These are phyloP conservation scores for Diutina sp. DNA, from an alignment of 1,139 yeast species.

Conservation along the genomic window DNA sequence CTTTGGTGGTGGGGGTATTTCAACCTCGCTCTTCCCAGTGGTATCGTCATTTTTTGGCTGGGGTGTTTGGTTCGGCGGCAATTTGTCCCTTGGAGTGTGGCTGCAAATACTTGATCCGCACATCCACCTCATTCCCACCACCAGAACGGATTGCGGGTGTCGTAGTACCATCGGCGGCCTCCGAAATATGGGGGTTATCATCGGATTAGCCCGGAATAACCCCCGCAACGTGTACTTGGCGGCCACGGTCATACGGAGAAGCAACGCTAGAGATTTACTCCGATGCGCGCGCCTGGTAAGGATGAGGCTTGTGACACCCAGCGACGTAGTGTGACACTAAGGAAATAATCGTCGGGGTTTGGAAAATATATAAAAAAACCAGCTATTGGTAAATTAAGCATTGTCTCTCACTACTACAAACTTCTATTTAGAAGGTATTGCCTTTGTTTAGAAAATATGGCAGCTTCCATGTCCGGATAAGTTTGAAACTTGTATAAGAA, in stretches of 20 bases:
- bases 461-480: too few species aligned
- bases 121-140: neutral
- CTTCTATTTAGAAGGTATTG: too few species aligned
- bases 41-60: neutral
- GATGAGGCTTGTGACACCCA: neutral
- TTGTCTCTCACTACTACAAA: too few species aligned
- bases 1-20: neutral
- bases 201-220: neutral
- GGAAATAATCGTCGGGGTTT: neutral
- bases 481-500: too few species aligned
- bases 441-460: too few species aligned
- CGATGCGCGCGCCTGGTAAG: neutral
- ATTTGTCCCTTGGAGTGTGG: neutral
- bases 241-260: neutral
- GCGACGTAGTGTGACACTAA: neutral
- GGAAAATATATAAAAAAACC: too few species aligned
- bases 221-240: neutral
- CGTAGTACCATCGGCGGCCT: neutral
- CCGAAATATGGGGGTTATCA: neutral
- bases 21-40: neutral
- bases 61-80: neutral
- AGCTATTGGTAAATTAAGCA: too few species aligned
- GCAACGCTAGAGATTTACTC: neutral
- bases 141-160: neutral
- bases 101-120: neutral